Percentiles rank a stretch among this genome's conserved stretches.
These are phyloP conservation scores for Alisma plantagoaquatica DNA, from an alignment of 106 monocot genomes.

Conservation along the genomic window DNA sequence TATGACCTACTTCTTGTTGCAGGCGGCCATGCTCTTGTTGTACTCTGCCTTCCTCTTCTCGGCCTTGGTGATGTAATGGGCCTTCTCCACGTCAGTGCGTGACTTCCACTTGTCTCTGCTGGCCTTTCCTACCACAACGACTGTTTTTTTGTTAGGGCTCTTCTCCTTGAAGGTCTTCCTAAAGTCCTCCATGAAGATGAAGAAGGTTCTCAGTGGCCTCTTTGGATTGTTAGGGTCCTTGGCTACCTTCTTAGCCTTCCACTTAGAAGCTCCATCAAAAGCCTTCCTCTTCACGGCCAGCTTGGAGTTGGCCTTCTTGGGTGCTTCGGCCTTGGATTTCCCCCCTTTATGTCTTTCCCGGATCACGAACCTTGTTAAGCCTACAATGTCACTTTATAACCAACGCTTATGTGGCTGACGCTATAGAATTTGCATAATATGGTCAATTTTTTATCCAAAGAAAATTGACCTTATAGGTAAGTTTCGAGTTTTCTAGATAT, in stretches of 20 bases:
- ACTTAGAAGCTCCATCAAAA: background rate
- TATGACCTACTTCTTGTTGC: constrained; percentile 22
- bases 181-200: too few relatives aligned
- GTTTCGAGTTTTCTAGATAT: too few relatives aligned
- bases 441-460: too few relatives aligned
- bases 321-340: background rate
- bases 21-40: constrained; percentile 37
- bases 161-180: constrained; percentile 63
- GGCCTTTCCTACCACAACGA: constrained; percentile 35
- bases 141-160: constrained; percentile 51
- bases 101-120: constrained; percentile 20
- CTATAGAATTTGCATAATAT: too few relatives aligned
- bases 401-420: too few relatives aligned
- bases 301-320: background rate
- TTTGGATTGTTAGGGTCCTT: too few relatives aligned
- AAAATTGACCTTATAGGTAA: too few relatives aligned
- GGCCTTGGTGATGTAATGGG: constrained; percentile 53
- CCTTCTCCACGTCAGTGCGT: constrained; percentile 32
- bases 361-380: too few relatives aligned
- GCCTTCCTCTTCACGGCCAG: background rate
- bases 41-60: constrained; percentile 58
- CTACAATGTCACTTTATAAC: too few relatives aligned
- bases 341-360: background rate
- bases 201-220: too few relatives aligned
- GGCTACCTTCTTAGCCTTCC: background rate